Conservation (phyloP, 441 rosid genomes). For the Codiaeum variegatum region DNA sequence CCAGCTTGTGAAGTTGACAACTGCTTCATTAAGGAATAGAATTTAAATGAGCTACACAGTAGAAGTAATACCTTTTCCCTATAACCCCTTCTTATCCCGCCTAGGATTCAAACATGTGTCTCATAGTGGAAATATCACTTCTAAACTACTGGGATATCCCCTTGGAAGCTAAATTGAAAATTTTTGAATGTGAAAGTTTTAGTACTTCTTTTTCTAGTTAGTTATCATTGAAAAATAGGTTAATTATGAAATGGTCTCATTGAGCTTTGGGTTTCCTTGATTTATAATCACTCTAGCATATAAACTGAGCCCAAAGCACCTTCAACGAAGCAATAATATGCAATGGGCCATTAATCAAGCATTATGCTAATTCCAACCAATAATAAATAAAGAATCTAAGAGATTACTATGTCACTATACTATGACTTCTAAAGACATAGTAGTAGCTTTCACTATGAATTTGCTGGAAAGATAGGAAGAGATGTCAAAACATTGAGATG, state of each 20-base stretch:
- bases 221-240: not conserved
- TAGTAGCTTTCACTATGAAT: not conserved
- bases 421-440: not conserved
- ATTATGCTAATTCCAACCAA: not conserved
- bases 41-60: too few relatives aligned
- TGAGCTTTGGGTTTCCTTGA: not conserved
- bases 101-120: too few relatives aligned
- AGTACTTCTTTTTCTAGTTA: not conserved
- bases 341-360: not conserved
- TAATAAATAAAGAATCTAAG: not conserved
- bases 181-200: not conserved
- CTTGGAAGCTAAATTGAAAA: not conserved
- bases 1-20: too few relatives aligned
- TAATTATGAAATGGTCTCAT: not conserved
- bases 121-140: too few relatives aligned
- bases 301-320: not conserved
- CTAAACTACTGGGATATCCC: too few relatives aligned
- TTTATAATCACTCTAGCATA: not conserved
- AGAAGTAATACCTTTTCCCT: too few relatives aligned
- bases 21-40: too few relatives aligned
- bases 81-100: too few relatives aligned
- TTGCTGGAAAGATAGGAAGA: not conserved
- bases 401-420: not conserved
- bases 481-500: not conserved
- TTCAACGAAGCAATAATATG: not conserved